phyloP scores from a whole-genome alignment of 805 yeast species.

The Danielia reshetovae region DNA sequence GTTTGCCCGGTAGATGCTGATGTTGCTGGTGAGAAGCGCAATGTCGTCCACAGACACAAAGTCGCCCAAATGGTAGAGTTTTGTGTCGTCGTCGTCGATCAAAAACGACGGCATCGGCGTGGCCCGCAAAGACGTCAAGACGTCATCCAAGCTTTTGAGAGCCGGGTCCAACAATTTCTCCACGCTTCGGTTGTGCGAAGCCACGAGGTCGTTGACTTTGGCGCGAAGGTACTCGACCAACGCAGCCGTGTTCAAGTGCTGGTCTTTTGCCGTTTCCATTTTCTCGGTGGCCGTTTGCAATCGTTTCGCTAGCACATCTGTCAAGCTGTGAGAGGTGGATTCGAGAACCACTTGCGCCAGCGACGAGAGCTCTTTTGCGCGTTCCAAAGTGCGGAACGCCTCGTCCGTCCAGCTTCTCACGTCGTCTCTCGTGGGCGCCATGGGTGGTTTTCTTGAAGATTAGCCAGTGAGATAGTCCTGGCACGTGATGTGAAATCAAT shows the following conservation, averaged over 20 bases:
- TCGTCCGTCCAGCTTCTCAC: constrained; percentile 27
- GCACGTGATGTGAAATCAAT: too few relatives aligned
- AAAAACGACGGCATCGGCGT: constrained; percentile 28
- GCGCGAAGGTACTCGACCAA: constrained; percentile 15
- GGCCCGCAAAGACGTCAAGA: constrained; percentile 20
- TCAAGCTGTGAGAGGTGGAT: constrained; percentile 20
- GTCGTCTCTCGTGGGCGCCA: constrained; percentile 6
- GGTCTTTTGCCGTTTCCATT: constrained; percentile 14
- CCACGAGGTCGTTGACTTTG: constrained; percentile 12
- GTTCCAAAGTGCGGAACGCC: constrained; percentile 24
- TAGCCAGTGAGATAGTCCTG: too few relatives aligned
- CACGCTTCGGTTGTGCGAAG: constrained; percentile 8
- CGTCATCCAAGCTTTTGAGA: constrained; percentile 21
- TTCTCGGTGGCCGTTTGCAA: constrained; percentile 15
- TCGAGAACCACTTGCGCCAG: constrained; percentile 31
- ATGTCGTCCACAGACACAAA: constrained; percentile 35
- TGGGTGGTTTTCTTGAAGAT: background rate
- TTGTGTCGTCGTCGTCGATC: constrained; percentile 5
- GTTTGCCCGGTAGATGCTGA: constrained; percentile 25
- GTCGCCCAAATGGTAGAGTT: constrained; percentile 20
- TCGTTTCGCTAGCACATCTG: constrained; percentile 21
- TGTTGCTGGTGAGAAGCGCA: constrained; percentile 20
- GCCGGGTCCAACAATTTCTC: constrained; percentile 19
- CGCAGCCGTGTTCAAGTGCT: constrained; percentile 11
- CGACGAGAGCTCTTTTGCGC: constrained; percentile 30